Conservation (phyloP, 768 basidiomycete species). For the Pulveroboletus sp. region DNA sequence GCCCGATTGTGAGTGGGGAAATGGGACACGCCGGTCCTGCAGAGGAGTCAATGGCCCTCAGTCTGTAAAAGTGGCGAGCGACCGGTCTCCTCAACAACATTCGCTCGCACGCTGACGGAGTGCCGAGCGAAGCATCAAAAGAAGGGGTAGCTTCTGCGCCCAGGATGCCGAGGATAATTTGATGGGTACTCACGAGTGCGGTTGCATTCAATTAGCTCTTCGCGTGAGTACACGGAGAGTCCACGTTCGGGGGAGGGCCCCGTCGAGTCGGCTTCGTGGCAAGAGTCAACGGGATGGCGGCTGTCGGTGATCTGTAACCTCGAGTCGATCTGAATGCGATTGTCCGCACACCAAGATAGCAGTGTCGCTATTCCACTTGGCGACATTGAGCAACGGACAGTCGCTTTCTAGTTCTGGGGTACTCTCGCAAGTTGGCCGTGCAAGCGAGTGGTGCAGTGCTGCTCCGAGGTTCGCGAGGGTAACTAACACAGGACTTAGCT, state of each 20-base stretch:
- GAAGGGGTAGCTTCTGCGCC: conserved; percentile 1
- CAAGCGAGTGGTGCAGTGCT: not conserved
- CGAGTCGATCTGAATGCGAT: conserved; percentile 44
- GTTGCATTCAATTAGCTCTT: conserved; percentile 18
- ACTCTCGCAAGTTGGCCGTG: not conserved
- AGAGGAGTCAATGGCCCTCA: not conserved
- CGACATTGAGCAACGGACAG: conserved; percentile 16
- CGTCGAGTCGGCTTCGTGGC: not conserved
- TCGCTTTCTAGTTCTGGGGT: conserved; percentile 1
- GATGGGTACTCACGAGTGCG: conserved; percentile 27
- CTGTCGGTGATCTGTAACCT: conserved; percentile 34
- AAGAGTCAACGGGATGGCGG: not conserved
- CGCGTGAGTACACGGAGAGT: conserved; percentile 24
- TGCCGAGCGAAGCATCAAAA: not conserved
- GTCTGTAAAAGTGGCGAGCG: not conserved
- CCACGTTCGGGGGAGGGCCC: conserved; percentile 11
- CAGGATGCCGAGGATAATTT: conserved; percentile 7
- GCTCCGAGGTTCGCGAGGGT: conserved; percentile 18
- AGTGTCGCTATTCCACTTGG: conserved; percentile 21
- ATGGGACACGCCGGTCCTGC: conserved; percentile 2
- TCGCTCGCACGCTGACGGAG: not conserved
- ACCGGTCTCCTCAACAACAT: not conserved
- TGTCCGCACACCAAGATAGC: conserved; percentile 46
- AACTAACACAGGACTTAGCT: conserved; percentile 26
- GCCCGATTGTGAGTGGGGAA: not conserved